Conservation (phyloP, 306 rosid genomes). For the Fragaria ananassa region DNA sequence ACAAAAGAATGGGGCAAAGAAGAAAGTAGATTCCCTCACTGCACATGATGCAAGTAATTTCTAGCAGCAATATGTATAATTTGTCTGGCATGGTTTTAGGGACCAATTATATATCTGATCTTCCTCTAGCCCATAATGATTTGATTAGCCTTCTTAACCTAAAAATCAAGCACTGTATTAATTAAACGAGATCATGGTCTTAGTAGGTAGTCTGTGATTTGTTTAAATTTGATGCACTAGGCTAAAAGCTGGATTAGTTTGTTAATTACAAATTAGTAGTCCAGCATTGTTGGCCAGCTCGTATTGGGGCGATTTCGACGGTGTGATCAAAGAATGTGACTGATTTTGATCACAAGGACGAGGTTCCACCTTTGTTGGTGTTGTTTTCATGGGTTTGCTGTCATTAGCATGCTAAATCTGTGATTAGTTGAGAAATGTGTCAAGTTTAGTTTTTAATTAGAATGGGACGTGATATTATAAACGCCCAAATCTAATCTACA, state of each 20-base stretch:
- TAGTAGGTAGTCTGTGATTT: neutral
- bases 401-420: conserved; percentile 4
- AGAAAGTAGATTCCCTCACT: conserved; percentile 62
- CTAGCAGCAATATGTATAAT: conserved; percentile 41
- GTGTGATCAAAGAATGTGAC: conserved; percentile 10
- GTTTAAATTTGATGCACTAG: neutral
- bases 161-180: conserved; percentile 1
- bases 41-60: conserved; percentile 42
- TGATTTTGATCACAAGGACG: neutral
- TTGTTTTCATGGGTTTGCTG: neutral
- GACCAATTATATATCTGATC: conserved; percentile 6
- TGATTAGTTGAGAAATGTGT: neutral
- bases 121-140: conserved; percentile 22
- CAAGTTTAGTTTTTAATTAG: neutral
- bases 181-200: conserved; percentile 6
- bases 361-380: neutral
- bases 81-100: conserved; percentile 46
- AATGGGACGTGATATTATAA: neutral
- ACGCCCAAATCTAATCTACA: neutral
- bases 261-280: neutral
- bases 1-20: conserved; percentile 32
- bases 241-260: neutral
- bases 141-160: conserved; percentile 26
- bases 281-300: conserved; percentile 13
- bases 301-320: neutral